Conservation (phyloP, 805 yeast genomes). For the Sugiyamaella smithiae region DNA sequence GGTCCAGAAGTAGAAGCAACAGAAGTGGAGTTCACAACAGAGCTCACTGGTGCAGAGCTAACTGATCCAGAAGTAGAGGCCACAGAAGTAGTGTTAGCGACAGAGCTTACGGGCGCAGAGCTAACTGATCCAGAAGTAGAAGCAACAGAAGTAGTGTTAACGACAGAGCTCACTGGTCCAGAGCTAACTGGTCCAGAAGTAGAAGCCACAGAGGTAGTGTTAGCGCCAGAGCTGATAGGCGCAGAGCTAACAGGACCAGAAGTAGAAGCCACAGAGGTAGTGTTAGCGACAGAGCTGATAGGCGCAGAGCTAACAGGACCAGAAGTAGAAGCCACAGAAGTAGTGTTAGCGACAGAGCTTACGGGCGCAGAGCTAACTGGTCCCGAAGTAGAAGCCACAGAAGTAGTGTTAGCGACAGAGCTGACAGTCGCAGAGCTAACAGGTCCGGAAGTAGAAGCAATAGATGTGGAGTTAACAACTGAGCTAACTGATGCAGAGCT, state of each 20-base stretch:
- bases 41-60: too few relatives aligned
- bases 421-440: background rate
- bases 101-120: too few relatives aligned
- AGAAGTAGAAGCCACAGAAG: background rate
- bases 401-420: background rate
- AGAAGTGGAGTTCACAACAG: too few relatives aligned
- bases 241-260: too few relatives aligned
- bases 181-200: too few relatives aligned
- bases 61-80: too few relatives aligned
- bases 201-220: background rate
- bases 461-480: slow-evolving; percentile 16
- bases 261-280: background rate
- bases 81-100: too few relatives aligned
- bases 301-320: background rate
- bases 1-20: too few relatives aligned
- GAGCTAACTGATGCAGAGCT: slow-evolving; percentile 18
- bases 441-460: slow-evolving; percentile 5
- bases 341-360: background rate
- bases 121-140: too few relatives aligned
- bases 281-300: background rate
- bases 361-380: background rate
- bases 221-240: background rate
- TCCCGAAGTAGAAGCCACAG: background rate
- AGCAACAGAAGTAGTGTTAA: background rate
- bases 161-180: background rate